Conservation (phyloP, 257 asterid genomes). For the Catharanthus roseus region DNA sequence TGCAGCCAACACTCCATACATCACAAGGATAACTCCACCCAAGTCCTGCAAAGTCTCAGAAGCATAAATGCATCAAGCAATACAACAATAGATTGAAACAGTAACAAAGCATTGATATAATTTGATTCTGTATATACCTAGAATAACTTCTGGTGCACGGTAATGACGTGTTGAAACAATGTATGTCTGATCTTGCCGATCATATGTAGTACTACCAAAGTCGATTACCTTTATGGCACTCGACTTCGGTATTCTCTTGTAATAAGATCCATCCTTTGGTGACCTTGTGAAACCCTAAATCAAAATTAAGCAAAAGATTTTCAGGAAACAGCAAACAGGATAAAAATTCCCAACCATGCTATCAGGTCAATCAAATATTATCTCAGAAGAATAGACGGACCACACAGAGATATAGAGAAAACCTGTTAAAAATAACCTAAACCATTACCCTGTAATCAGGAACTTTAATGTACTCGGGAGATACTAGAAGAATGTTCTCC, state of each 20-base stretch:
- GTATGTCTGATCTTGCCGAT: constrained; percentile 57
- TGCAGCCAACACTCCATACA: constrained; percentile 92
- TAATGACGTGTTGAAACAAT: constrained; percentile 84
- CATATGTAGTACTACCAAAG: constrained; percentile 87
- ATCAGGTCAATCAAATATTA: background rate
- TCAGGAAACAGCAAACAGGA: background rate
- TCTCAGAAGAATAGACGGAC: background rate
- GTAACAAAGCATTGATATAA: background rate
- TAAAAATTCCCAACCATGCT: background rate
- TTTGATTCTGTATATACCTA: constrained; percentile 35
- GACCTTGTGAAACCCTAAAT: constrained; percentile 59
- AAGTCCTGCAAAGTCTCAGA: constrained; percentile 36
- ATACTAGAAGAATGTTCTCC: constrained; percentile 84
- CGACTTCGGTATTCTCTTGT: constrained; percentile 71
- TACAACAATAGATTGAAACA: too few species aligned
- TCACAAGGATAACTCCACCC: constrained; percentile 95
- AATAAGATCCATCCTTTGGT: constrained; percentile 56
- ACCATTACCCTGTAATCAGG: constrained; percentile 80
- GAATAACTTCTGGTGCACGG: constrained; percentile 89
- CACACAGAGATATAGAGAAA: background rate
- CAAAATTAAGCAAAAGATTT: background rate
- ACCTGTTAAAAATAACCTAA: too few species aligned
- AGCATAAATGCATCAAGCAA: too few species aligned
- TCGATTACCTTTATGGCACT: constrained; percentile 92
- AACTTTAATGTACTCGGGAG: constrained; percentile 64